These are phyloP conservation scores for Mortierella sp. DNA, from an alignment of 371 early-diverging fungal species.

Conservation along the genomic window DNA sequence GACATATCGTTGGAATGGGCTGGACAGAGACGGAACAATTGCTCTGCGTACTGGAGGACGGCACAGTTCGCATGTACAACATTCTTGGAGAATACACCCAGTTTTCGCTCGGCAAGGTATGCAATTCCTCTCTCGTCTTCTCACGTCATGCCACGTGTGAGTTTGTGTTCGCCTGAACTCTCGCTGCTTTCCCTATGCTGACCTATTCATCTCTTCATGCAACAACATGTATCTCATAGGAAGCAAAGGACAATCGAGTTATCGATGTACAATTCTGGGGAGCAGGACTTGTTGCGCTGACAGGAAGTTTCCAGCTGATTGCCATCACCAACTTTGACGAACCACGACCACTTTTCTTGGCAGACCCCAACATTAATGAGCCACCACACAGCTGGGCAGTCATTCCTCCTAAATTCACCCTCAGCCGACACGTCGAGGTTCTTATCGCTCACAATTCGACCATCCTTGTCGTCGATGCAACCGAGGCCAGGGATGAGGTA, in stretches of 20 bases:
- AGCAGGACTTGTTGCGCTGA: constrained; percentile 91
- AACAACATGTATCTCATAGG: constrained; percentile 59
- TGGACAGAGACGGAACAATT: constrained; percentile 93
- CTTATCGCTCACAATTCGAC: constrained; percentile 84
- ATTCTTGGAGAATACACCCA: constrained; percentile 84
- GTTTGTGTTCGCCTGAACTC: not conserved
- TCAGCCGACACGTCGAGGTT: constrained; percentile 93
- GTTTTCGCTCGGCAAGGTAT: constrained; percentile 84
- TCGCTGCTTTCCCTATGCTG: not conserved
- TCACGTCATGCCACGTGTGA: not conserved
- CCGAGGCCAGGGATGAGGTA: constrained; percentile 89
- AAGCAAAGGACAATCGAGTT: constrained; percentile 84
- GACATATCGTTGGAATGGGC: constrained; percentile 88
- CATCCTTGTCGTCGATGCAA: constrained; percentile 85
- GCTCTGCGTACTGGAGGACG: constrained; percentile 90
- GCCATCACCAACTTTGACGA: constrained; percentile 87
- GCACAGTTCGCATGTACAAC: constrained; percentile 86
- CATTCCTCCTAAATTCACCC: constrained; percentile 88
- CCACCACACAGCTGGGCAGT: constrained; percentile 90
- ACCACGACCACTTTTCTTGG: constrained; percentile 84
- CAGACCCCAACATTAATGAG: constrained; percentile 82
- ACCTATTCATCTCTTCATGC: not conserved
- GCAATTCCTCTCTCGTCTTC: not conserved
- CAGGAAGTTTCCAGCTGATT: constrained; percentile 84
- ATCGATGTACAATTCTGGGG: constrained; percentile 91